Conservation (phyloP, 768 basidiomycete genomes). For the Suillus brevipes region DNA sequence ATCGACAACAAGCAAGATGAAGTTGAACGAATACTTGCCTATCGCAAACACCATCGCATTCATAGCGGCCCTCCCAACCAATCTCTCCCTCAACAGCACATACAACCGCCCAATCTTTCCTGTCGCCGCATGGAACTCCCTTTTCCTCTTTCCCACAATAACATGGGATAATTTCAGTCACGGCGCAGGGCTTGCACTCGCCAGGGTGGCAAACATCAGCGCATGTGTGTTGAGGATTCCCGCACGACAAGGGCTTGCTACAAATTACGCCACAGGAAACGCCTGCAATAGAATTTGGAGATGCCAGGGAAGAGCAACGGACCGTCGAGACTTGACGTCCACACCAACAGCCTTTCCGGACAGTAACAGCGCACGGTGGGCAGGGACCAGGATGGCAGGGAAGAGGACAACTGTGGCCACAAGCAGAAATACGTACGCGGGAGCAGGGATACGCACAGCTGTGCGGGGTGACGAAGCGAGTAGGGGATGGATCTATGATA, state of each 20-base stretch:
- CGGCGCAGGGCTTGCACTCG: constrained; percentile 63
- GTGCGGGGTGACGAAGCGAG: constrained; percentile 71
- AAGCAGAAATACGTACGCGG: constrained; percentile 52
- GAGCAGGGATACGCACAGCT: constrained; percentile 74
- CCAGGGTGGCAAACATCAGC: constrained; percentile 73
- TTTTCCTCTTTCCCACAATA: constrained; percentile 77
- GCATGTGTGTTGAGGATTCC: constrained; percentile 67
- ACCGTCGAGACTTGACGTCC: constrained; percentile 57
- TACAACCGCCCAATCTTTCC: constrained; percentile 44
- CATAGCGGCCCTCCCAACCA: constrained; percentile 60
- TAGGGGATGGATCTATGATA: constrained; percentile 67
- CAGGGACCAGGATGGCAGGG: constrained; percentile 95
- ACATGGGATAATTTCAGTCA: constrained; percentile 58
- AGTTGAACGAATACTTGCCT: neutral
- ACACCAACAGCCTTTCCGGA: constrained; percentile 81
- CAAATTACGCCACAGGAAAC: constrained; percentile 42
- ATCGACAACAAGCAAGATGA: neutral
- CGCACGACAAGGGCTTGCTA: constrained; percentile 56
- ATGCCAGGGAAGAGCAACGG: constrained; percentile 47
- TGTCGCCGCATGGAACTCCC: constrained; percentile 65
- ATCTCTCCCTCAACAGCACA: constrained; percentile 38
- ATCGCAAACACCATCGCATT: neutral
- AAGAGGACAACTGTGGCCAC: constrained; percentile 81
- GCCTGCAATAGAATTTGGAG: neutral
- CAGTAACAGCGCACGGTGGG: constrained; percentile 86